A percentile compares a stretch with the other conserved stretches of the same genome.
phyloP scores from a whole-genome alignment of 768 basidiomycete genomes.

The Pleurotus cornucopiae region DNA sequence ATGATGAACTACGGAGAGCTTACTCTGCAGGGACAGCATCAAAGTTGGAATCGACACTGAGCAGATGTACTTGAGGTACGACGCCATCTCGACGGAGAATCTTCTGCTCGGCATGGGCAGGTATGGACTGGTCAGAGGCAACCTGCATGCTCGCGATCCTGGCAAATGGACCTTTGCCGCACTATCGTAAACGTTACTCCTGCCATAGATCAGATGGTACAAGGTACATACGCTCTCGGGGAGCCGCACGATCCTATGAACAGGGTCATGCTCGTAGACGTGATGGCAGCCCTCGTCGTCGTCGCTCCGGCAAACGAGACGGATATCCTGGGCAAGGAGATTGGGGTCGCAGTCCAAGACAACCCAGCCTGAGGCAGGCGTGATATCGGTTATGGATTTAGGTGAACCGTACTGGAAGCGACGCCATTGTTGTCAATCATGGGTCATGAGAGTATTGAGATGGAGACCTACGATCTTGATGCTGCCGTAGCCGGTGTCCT shows the following conservation, averaged over 20 bases:
- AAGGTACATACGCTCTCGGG: slow-evolving; percentile 42
- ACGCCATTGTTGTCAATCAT: background rate
- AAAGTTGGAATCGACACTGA: slow-evolving; percentile 31
- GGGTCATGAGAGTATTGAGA: background rate
- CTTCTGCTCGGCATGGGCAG: slow-evolving; percentile 16
- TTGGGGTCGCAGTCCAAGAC: slow-evolving; percentile 6
- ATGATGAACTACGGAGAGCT: background rate
- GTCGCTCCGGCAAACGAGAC: slow-evolving; percentile 1
- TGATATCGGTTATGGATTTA: slow-evolving; percentile 3
- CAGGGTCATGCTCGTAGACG: slow-evolving; percentile 30
- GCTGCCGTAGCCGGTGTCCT: slow-evolving; percentile 4
- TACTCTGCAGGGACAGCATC: slow-evolving; percentile 13
- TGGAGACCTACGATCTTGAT: background rate
- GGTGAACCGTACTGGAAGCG: background rate
- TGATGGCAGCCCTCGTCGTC: slow-evolving; percentile 31
- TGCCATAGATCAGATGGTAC: background rate
- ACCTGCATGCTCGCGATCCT: slow-evolving; percentile 28
- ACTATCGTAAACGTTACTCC: slow-evolving; percentile 19
- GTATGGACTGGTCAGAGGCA: slow-evolving; percentile 32
- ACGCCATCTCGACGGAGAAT: slow-evolving; percentile 21
- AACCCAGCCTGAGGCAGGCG: background rate
- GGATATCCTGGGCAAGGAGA: slow-evolving; percentile 2
- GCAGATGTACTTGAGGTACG: slow-evolving; percentile 24
- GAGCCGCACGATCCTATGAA: slow-evolving; percentile 48
- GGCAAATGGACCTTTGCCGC: slow-evolving; percentile 33